Evolutionary conservation across 2,329 filamentous ascomycete species (phyloP), one percentile per base, ranked within the genome.

Genomic region (Calonectria crousiana): DNA sequence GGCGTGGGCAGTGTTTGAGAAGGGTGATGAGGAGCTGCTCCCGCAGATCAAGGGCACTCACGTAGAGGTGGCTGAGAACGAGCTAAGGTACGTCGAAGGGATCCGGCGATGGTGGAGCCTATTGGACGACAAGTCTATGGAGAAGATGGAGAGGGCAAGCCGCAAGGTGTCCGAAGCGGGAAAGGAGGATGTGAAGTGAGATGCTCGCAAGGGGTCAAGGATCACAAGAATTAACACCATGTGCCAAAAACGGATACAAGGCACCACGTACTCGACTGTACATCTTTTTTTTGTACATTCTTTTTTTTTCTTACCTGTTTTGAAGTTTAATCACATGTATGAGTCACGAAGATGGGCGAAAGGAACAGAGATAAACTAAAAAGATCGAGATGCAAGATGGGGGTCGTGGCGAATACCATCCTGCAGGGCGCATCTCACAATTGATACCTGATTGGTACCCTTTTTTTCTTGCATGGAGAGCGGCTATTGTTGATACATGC

Each of bases 1-100:
- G 20, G 89, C 89, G 69, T 93, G 92, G 90, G 91, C 90, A 2
- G 90, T 93, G 4, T 92, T 91, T 75, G 90, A 92, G 77, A 83
- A 84, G 49, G 83, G 83, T 4, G 82, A 84, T 58, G 79, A 81
- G 67, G 81, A 84, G 71, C 80, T 81, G 79, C 82, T 87, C 53
- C 84, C 89, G 52, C 89, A 93, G 83, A 88, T 93, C 67, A 89
- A 87, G 74, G 91, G 91, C 0, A 89, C 90, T 68, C 91, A 91
- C 0, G 87, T 93, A 26, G 91, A 93, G 82, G 86, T 89, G 74
- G 85, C 85, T 34, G 84, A 86, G 18, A 84, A 82, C 34, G 91
- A 92, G 82, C 84, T 84, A 65, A 84, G 83, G 34, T 89, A 91
- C 76, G 87, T 90, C 69, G 81, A 80, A 58, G 84, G 86, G 68